Evolutionary conservation across 345 rosid species (phyloP).

Genomic region (Cardamine resedifolia): DNA sequence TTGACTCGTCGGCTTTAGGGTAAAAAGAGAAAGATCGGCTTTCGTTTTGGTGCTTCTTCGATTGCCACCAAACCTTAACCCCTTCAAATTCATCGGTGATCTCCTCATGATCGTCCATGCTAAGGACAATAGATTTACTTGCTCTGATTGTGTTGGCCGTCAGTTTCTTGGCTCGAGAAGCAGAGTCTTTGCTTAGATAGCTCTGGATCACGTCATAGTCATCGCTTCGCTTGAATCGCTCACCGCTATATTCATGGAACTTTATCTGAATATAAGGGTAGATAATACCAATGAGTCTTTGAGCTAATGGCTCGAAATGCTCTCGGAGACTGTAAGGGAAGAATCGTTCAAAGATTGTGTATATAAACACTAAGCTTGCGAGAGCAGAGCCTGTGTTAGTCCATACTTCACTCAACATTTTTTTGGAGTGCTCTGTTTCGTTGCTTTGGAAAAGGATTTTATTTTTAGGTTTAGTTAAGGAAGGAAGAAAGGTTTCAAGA

Average conservation of each 20-base stretch:
- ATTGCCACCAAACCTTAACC: constrained; percentile 45
- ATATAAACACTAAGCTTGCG: constrained; percentile 30
- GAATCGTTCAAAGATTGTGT: constrained; percentile 30
- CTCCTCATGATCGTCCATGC: constrained; percentile 49
- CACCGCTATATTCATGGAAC: constrained; percentile 43
- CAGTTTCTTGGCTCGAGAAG: constrained; percentile 46
- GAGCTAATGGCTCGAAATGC: constrained; percentile 21
- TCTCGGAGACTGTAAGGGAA: constrained; percentile 31
- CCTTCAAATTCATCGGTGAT: constrained; percentile 45
- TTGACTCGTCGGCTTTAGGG: constrained; percentile 35
- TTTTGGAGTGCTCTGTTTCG: neutral
- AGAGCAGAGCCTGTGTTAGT: constrained; percentile 26
- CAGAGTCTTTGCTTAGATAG: constrained; percentile 43
- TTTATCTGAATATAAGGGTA: constrained; percentile 45
- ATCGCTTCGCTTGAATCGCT: constrained; percentile 33
- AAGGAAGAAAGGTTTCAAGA: neutral
- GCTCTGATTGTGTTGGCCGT: constrained; percentile 41
- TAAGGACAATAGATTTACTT: constrained; percentile 41
- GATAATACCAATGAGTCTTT: constrained; percentile 12
- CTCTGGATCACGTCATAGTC: constrained; percentile 39
- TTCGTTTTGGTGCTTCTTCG: constrained; percentile 14
- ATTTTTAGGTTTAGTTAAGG: neutral
- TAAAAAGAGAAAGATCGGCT: constrained; percentile 31
- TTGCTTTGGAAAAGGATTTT: neutral
- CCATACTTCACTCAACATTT: constrained; percentile 22